A percentile compares a stretch with the other conserved stretches of the same genome.
These are phyloP conservation scores for Fusarium nisikadoi DNA, from an alignment of 2,329 filamentous ascomycete species.

Conservation along the genomic window DNA sequence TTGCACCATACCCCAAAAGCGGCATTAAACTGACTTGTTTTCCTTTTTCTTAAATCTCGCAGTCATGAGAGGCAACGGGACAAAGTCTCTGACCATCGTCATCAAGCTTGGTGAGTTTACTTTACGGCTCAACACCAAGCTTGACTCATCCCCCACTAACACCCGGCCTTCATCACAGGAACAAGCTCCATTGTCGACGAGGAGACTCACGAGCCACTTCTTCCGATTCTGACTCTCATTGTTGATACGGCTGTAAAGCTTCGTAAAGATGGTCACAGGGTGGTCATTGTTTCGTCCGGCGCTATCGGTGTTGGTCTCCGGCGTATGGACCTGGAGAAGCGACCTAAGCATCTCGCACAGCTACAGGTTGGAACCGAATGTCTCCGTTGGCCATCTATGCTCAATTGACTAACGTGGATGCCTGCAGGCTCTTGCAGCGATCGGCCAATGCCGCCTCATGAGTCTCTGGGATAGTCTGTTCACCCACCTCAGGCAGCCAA, in stretches of 20 bases:
- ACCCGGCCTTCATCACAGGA: constrained; percentile 68
- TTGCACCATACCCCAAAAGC: constrained; percentile 11
- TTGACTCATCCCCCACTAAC: constrained; percentile 36
- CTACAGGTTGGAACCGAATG: constrained; percentile 70
- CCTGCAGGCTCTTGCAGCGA: constrained; percentile 83
- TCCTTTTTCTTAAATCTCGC: constrained; percentile 37
- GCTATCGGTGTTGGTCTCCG: constrained; percentile 94
- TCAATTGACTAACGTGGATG: constrained; percentile 14
- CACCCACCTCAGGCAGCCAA: constrained; percentile 84
- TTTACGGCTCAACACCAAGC: constrained; percentile 8
- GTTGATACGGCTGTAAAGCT: constrained; percentile 93
- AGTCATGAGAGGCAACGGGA: constrained; percentile 69
- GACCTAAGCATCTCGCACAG: constrained; percentile 89
- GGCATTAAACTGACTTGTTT: constrained; percentile 63
- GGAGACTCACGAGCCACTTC: constrained; percentile 89
- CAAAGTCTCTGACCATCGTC: constrained; percentile 68
- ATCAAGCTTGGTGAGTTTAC: constrained; percentile 81
- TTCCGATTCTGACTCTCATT: constrained; percentile 90
- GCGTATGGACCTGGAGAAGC: constrained; percentile 86
- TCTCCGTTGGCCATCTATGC: not conserved
- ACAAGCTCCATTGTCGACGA: constrained; percentile 99
- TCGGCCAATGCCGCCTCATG: constrained; percentile 95
- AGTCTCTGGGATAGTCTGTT: constrained; percentile 96
- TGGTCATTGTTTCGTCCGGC: constrained; percentile 96
- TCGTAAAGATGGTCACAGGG: constrained; percentile 89